These are phyloP conservation scores for Diutina neorugosa DNA, from an alignment of 1,139 yeast genomes.

Conservation along the genomic window DNA sequence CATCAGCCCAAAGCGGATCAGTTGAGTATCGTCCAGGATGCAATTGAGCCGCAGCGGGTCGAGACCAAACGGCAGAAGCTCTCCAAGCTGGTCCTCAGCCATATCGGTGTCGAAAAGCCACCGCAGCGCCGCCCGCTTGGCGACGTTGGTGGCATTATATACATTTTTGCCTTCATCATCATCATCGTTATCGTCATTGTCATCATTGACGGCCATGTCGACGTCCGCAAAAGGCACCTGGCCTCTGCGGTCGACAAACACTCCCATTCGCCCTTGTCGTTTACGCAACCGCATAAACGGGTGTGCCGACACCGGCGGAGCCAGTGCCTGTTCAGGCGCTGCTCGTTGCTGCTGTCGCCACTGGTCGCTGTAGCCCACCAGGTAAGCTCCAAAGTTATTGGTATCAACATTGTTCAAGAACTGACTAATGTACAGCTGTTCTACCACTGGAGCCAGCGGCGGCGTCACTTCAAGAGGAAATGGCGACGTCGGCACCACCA, in stretches of 20 bases:
- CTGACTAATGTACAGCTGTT: slow-evolving; percentile 26
- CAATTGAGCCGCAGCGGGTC: slow-evolving; percentile 63
- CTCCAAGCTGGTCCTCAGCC: slow-evolving; percentile 34
- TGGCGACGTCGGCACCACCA: slow-evolving; percentile 29
- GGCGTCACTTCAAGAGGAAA: slow-evolving; percentile 32
- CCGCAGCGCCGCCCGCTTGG: slow-evolving; percentile 49
- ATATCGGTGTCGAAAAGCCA: slow-evolving; percentile 70
- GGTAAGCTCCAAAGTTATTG: slow-evolving; percentile 36
- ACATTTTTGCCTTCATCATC: slow-evolving; percentile 13
- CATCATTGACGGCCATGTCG: slow-evolving; percentile 23
- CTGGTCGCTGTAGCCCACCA: slow-evolving; percentile 26
- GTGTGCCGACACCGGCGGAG: slow-evolving; percentile 22
- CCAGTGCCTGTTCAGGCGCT: not conserved
- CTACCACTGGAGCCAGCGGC: slow-evolving; percentile 18
- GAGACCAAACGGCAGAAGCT: slow-evolving; percentile 45
- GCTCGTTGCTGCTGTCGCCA: slow-evolving; percentile 1
- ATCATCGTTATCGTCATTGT: slow-evolving; percentile 15
- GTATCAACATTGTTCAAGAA: slow-evolving; percentile 31
- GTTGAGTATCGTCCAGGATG: slow-evolving; percentile 78
- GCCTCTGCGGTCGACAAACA: slow-evolving; percentile 62
- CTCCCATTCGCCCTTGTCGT: slow-evolving; percentile 61
- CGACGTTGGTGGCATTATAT: slow-evolving; percentile 47
- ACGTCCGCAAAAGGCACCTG: slow-evolving; percentile 23
- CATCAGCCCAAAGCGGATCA: slow-evolving; percentile 87
- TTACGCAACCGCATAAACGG: slow-evolving; percentile 57